Percentiles rank a stretch among this genome's conserved stretches.
These are phyloP conservation scores for Vitis cinerea DNA, from an alignment of 164 flowering plant species.

Conservation along the genomic window DNA sequence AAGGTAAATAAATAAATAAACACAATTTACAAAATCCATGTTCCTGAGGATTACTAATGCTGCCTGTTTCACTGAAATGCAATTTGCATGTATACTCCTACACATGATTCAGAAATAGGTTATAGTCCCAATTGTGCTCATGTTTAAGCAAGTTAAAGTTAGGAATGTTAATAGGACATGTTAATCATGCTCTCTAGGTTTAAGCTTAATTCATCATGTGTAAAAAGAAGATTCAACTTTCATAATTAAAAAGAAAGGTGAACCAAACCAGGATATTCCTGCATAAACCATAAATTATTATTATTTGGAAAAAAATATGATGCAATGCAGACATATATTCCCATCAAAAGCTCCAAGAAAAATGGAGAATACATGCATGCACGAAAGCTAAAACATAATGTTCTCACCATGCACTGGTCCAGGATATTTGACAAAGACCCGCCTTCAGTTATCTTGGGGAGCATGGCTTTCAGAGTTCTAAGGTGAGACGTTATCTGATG, in stretches of 20 bases:
- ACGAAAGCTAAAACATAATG: background rate
- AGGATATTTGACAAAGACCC: conserved; percentile 84
- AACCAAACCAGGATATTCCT: background rate
- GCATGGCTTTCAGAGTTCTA: conserved; percentile 78
- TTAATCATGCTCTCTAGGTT: too few relatives aligned
- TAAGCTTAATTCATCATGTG: too few relatives aligned
- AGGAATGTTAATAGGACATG: too few relatives aligned
- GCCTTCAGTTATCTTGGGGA: conserved; percentile 92
- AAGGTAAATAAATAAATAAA: background rate
- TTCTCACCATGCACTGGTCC: conserved; percentile 94
- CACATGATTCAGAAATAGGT: too few relatives aligned
- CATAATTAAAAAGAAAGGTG: background rate
- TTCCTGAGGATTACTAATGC: too few relatives aligned
- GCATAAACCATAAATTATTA: background rate
- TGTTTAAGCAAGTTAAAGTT: too few relatives aligned
- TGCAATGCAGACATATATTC: background rate
- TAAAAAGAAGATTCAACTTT: background rate
- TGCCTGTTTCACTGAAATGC: too few relatives aligned
- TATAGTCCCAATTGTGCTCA: too few relatives aligned
- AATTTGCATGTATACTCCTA: too few relatives aligned
- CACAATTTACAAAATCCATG: too few relatives aligned
- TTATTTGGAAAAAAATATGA: background rate
- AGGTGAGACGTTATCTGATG: conserved; percentile 89
- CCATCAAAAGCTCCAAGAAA: background rate
- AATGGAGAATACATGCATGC: background rate